Conservation (phyloP, 495 filamentous ascomycete species). For the Sporormia fimetaria region DNA sequence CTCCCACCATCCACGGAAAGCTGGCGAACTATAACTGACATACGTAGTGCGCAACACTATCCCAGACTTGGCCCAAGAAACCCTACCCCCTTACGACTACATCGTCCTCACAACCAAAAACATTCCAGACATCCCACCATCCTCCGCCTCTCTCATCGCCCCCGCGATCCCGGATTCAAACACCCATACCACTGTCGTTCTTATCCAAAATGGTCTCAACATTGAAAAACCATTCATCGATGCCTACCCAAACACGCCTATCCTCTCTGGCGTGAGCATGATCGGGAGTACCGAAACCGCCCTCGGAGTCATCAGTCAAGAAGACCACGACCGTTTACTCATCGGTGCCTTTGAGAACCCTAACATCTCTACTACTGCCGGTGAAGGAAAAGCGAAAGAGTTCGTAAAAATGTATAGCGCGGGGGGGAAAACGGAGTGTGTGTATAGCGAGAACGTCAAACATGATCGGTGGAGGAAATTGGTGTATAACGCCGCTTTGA, state of each 20-base stretch:
- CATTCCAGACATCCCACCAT: conserved; percentile 39
- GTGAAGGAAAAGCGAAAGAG: conserved; percentile 14
- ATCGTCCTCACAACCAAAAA: conserved; percentile 51
- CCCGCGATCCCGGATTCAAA: conserved; percentile 39
- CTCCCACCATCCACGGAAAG: no score
- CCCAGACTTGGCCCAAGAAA: conserved; percentile 32
- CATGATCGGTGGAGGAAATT: conserved; percentile 30
- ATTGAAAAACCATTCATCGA: conserved; percentile 46
- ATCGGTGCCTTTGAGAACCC: conserved; percentile 29
- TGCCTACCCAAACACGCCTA: conserved; percentile 40
- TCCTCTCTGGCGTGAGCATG: conserved; percentile 44
- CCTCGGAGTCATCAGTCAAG: conserved; percentile 33
- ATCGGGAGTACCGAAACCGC: conserved; percentile 39
- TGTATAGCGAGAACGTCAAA: conserved; percentile 20
- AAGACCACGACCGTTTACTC: conserved; percentile 24
- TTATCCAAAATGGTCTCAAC: conserved; percentile 54
- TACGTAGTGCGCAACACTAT: conserved; percentile 34
- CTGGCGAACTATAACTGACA: no score
- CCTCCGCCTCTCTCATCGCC: conserved; percentile 36
- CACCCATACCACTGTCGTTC: conserved; percentile 40
- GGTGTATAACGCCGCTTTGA: conserved; percentile 31
- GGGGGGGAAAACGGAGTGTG: conserved; percentile 26
- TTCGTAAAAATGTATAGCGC: conserved; percentile 28
- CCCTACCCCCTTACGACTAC: conserved; percentile 40
- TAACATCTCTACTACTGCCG: not conserved